Percentiles rank a stretch among this genome's conserved stretches.
Evolutionary conservation across 1,284 basidiomycete genomes (phyloP).

Genomic region (Hemileia vastatrix): DNA sequence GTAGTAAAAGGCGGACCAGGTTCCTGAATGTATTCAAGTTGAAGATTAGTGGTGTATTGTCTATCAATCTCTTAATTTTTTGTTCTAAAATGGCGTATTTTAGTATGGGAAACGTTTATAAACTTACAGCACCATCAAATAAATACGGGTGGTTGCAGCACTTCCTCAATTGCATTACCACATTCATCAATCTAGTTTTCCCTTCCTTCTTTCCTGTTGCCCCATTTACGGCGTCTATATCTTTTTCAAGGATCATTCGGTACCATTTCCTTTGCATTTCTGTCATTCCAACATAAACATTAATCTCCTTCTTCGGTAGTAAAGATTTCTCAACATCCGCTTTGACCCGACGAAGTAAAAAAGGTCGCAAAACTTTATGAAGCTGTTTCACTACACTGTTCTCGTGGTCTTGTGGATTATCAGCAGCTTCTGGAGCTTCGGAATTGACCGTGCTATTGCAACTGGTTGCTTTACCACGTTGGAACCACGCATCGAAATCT

Average conservation of each 20-base stretch:
- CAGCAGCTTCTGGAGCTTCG: slow-evolving; percentile 4
- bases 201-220: slow-evolving; percentile 92
- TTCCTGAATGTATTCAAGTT: slow-evolving; percentile 47
- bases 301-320: slow-evolving; percentile 97
- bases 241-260: slow-evolving; percentile 82
- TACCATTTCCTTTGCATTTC: slow-evolving; percentile 97
- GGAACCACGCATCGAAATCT: slow-evolving; percentile 66
- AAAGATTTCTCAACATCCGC: slow-evolving; percentile 94
- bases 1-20: slow-evolving; percentile 98
- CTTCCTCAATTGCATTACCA: slow-evolving; percentile 84
- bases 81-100: no score
- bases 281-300: slow-evolving; percentile 93
- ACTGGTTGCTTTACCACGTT: no score
- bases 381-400: slow-evolving; percentile 83
- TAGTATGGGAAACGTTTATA: no score
- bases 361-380: slow-evolving; percentile 92
- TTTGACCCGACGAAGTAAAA: slow-evolving; percentile 90
- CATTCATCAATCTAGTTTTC: slow-evolving; percentile 94
- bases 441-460: no score
- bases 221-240: slow-evolving; percentile 98
- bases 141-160: slow-evolving; percentile 54
- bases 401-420: slow-evolving; percentile 14
- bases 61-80: no score
- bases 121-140: slow-evolving; percentile 24
- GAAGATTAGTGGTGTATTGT: no score